phyloP scores from a whole-genome alignment of 495 filamentous ascomycete genomes.

The Penicillium samsonianum region DNA sequence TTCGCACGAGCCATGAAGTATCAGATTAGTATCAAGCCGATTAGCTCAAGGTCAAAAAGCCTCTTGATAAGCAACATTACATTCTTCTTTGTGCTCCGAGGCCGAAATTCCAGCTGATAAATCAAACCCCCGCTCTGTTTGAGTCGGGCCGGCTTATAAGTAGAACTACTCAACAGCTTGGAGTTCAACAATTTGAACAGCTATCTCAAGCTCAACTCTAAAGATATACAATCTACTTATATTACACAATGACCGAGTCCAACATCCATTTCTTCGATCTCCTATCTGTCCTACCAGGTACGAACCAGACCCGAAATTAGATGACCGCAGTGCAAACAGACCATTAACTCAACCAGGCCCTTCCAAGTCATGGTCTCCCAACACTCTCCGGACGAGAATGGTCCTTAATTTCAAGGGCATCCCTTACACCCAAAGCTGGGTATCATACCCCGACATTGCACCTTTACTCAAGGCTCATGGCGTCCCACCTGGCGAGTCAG shows the following conservation, averaged over 20 bases:
- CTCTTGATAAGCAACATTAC: background rate
- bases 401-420: slow-evolving; percentile 45
- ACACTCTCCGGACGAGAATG: slow-evolving; percentile 41
- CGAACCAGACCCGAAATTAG: background rate
- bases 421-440: slow-evolving; percentile 44
- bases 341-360: slow-evolving; percentile 26
- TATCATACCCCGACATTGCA: slow-evolving; percentile 46
- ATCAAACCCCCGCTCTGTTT: slow-evolving; percentile 2
- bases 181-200: background rate
- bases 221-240: background rate
- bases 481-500: slow-evolving; percentile 27
- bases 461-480: slow-evolving; percentile 30
- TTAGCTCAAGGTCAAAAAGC: too few relatives aligned
- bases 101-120: background rate
- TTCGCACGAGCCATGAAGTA: too few relatives aligned
- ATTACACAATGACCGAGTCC: slow-evolving; percentile 27
- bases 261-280: slow-evolving; percentile 46
- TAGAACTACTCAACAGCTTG: too few relatives aligned
- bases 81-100: too few relatives aligned
- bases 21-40: too few relatives aligned
- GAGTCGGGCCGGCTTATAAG: too few relatives aligned
- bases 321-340: background rate
- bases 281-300: slow-evolving; percentile 36
- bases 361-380: slow-evolving; percentile 43
- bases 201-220: background rate